Conservation (phyloP, 345 rosid genomes). For the Acer negundo region DNA sequence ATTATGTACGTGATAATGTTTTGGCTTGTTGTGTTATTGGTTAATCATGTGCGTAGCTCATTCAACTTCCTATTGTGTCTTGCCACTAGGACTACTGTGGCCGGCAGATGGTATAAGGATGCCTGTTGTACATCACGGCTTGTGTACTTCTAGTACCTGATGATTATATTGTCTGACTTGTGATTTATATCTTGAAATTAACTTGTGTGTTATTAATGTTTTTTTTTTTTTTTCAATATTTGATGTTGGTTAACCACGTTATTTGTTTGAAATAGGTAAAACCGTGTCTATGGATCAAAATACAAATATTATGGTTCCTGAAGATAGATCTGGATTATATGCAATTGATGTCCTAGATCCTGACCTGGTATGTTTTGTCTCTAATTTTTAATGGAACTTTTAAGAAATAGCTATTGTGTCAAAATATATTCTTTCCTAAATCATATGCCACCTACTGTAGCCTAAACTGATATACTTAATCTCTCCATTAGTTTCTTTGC, state of each 20-base stretch:
- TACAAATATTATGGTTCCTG: constrained; percentile 71
- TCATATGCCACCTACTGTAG: not conserved
- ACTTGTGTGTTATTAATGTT: not conserved
- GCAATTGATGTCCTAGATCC: constrained; percentile 96
- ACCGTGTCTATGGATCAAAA: constrained; percentile 70
- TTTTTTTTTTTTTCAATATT: not conserved
- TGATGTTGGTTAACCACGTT: not conserved
- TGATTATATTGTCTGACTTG: not conserved
- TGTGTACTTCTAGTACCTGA: not conserved
- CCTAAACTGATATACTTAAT: not conserved
- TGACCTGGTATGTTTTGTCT: constrained; percentile 62
- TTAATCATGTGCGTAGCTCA: too few species aligned
- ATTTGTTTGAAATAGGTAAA: constrained; percentile 54
- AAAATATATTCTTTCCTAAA: not conserved
- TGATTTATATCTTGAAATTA: not conserved
- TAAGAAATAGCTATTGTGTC: not conserved
- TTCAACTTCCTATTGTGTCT: too few species aligned
- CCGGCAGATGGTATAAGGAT: not conserved
- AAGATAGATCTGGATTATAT: constrained; percentile 80
- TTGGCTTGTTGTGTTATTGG: too few species aligned
- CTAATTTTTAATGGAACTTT: constrained; percentile 4
- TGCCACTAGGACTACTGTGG: not conserved
- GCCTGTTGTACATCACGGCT: not conserved
- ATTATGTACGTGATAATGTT: too few species aligned
- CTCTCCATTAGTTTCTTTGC: not conserved